Evolutionary conservation across 1,139 yeast species (phyloP).

Genomic region (Diutina sp.): DNA sequence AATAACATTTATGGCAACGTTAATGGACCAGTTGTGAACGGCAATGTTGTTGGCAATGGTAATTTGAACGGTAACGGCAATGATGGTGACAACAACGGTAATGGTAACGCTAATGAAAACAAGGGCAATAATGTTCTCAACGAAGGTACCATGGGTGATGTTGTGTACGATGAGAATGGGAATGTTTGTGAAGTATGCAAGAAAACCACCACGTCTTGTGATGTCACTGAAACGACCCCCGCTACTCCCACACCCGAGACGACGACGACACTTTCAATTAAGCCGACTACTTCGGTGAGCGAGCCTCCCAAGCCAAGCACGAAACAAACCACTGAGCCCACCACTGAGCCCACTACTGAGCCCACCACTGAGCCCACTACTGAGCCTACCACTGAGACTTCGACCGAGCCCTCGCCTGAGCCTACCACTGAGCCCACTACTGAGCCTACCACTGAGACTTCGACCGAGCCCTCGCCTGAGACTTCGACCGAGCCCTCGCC

Average conservation of each 20-base stretch:
- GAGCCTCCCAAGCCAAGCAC: no score
- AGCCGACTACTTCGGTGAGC: neutral
- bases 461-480: neutral
- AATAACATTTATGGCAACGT: neutral
- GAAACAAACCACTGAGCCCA: no score
- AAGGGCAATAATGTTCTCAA: neutral
- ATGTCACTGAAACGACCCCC: neutral
- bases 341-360: neutral
- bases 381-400: neutral
- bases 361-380: neutral
- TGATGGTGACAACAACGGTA: neutral
- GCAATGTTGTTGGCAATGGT: neutral
- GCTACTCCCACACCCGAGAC: neutral
- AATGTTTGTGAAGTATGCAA: neutral
- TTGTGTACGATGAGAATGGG: slow-evolving; percentile 1
- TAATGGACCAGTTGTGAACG: neutral
- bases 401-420: neutral
- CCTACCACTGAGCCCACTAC: neutral
- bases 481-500: neutral
- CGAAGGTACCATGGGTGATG: neutral
- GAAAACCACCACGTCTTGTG: neutral
- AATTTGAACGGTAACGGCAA: neutral
- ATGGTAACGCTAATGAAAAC: neutral
- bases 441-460: neutral
- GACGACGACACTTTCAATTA: neutral